A percentile compares a stretch with the other conserved stretches of the same genome.
Evolutionary conservation across 139 green algal genomes (phyloP).

Genomic region (Chlamydomonas schloesseri): DNA sequence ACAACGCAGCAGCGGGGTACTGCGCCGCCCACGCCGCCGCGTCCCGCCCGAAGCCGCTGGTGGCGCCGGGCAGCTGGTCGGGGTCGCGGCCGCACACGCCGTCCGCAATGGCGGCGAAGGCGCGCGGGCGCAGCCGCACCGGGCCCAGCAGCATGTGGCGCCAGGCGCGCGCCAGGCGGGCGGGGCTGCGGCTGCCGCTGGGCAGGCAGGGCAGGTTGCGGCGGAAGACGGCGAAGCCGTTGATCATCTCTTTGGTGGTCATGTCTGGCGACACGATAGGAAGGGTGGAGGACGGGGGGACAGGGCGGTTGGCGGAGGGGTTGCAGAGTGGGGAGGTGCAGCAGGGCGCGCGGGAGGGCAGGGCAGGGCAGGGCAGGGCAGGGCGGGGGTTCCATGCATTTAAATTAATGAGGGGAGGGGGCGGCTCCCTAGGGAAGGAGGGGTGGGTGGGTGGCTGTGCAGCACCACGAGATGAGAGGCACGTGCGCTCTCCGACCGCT

Average conservation of each 20-base stretch:
- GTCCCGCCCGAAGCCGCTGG: too few relatives aligned
- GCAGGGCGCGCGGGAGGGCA: too few relatives aligned
- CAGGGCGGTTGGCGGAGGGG: background rate
- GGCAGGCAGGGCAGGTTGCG: conserved; percentile 54
- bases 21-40: too few relatives aligned
- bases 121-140: background rate
- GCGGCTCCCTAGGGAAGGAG: too few relatives aligned
- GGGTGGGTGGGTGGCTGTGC: too few relatives aligned
- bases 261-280: conserved; percentile 13
- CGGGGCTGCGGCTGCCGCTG: conserved; percentile 43
- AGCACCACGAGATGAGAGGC: too few relatives aligned
- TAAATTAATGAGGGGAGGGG: too few relatives aligned
- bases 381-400: too few relatives aligned
- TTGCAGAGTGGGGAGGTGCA: background rate
- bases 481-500: too few relatives aligned
- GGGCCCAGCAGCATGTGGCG: conserved; percentile 18
- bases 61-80: background rate
- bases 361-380: background rate
- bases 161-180: conserved; percentile 34
- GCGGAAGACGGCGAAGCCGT: background rate
- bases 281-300: background rate
- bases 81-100: background rate
- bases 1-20: too few relatives aligned
- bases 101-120: background rate
- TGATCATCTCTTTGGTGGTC: conserved; percentile 58